Conservation (phyloP, 1,139 yeast species). For the Magnusiomyces sp. region DNA sequence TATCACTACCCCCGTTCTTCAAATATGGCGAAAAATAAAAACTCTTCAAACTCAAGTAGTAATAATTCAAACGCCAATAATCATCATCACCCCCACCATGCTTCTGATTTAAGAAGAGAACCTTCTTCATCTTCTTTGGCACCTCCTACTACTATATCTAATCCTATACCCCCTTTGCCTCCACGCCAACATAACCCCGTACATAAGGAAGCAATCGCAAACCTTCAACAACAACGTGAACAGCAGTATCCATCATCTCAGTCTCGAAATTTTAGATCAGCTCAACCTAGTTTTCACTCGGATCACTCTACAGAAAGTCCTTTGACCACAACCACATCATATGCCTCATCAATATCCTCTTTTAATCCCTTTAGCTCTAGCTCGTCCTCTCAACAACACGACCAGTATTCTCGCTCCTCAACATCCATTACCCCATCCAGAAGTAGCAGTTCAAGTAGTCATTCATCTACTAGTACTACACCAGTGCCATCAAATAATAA, state of each 20-base stretch:
- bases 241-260: neutral
- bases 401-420: no score
- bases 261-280: conserved; percentile 5
- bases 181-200: conserved; percentile 14
- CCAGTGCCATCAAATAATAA: neutral
- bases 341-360: no score
- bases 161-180: conserved; percentile 26
- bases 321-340: no score
- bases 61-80: neutral
- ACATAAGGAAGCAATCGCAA: neutral
- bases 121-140: conserved; percentile 12
- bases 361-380: no score
- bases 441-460: conserved; percentile 6
- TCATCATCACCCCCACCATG: neutral
- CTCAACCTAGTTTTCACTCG: conserved; percentile 1
- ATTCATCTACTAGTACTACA: neutral
- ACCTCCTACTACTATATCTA: conserved; percentile 22
- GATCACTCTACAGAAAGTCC: no score
- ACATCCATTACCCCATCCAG: neutral
- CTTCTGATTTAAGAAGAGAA: neutral
- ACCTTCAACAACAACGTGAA: neutral
- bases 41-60: neutral
- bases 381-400: no score
- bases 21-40: conserved; percentile 3
- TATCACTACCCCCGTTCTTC: neutral